Conservation (phyloP, 306 rosid species). For the Canavalia gladiata region DNA sequence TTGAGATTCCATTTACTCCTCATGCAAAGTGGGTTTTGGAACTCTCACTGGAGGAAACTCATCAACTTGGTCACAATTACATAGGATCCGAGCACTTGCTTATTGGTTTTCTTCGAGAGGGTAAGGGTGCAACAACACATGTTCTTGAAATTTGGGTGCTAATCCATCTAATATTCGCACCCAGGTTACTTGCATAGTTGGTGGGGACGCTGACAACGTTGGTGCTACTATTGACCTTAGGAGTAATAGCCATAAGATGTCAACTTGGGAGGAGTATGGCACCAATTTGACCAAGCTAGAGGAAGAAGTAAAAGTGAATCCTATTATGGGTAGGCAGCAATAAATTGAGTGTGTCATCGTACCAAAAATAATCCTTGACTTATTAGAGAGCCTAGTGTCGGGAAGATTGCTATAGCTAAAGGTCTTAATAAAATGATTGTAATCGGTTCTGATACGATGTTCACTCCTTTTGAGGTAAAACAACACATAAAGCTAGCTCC, state of each 20-base stretch:
- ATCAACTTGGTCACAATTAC: constrained; percentile 98
- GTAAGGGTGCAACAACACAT: constrained; percentile 99
- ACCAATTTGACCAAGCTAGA: constrained; percentile 97
- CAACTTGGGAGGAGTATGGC: constrained; percentile 98
- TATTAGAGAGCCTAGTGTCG: constrained; percentile 99
- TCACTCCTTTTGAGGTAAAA: too few relatives aligned
- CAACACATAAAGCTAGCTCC: too few relatives aligned
- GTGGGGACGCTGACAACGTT: constrained; percentile 96
- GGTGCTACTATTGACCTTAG: constrained; percentile 89
- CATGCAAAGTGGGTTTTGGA: constrained; percentile 99
- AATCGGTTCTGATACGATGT: too few relatives aligned
- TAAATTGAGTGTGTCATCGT: constrained; percentile 94
- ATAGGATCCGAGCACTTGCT: constrained; percentile 99
- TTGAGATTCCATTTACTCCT: constrained; percentile 97
- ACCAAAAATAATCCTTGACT: constrained; percentile 98
- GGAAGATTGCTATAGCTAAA: constrained; percentile 98
- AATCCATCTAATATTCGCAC: constrained; percentile 96
- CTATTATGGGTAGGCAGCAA: constrained; percentile 95
- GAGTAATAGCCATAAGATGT: constrained; percentile 88
- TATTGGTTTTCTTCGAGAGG: constrained; percentile 95
- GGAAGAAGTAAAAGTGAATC: constrained; percentile 98
- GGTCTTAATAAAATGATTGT: constrained; percentile 98
- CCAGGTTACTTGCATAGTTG: constrained; percentile 99
- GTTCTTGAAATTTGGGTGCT: constrained; percentile 96
- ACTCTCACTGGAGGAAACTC: constrained; percentile 98